Percentiles rank a stretch among this genome's conserved stretches.
phyloP scores from a whole-genome alignment of 345 rosid species.

The Syzygium aqueum region DNA sequence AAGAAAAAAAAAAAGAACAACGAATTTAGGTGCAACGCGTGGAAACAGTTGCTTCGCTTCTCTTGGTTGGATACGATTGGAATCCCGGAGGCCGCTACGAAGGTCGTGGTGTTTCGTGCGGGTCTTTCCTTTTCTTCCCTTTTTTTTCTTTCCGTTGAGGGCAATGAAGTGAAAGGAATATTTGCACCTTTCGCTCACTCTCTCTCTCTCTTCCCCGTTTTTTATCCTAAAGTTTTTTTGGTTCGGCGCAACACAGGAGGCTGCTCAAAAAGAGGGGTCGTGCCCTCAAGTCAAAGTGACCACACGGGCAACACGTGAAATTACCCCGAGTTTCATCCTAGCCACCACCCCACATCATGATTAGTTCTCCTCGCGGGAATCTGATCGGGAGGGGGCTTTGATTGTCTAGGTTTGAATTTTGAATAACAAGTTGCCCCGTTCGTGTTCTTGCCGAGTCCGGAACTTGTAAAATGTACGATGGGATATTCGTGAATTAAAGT shows the following conservation, averaged over 20 bases:
- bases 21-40: neutral
- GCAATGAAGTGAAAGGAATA: neutral
- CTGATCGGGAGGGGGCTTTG: neutral
- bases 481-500: neutral
- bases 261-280: neutral
- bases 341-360: neutral
- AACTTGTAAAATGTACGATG: neutral
- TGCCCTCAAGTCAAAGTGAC: neutral
- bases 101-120: neutral
- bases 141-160: neutral
- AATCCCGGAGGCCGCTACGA: neutral
- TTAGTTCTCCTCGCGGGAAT: neutral
- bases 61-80: neutral
- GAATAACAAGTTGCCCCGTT: neutral
- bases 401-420: neutral
- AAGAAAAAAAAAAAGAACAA: neutral
- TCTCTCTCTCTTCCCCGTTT: neutral
- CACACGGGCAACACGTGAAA: neutral
- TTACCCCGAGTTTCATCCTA: neutral
- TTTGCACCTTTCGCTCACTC: neutral
- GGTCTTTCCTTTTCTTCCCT: too few species aligned
- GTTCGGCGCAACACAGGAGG: neutral
- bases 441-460: neutral
- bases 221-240: neutral
- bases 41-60: neutral